Conservation (phyloP, 306 rosid species). For the Quercus gilva region DNA sequence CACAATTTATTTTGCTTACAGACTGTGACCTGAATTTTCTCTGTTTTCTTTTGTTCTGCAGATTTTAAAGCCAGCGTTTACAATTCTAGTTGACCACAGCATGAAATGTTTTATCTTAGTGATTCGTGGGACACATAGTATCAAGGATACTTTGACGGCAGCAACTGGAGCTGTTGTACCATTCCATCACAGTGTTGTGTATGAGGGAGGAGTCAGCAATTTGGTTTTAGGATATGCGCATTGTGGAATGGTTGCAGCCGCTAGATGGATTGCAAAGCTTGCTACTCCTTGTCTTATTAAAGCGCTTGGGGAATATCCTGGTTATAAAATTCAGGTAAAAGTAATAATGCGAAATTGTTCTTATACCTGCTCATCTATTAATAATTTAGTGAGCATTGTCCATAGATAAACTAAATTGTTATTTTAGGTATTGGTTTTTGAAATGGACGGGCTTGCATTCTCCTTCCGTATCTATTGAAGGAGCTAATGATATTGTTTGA, state of each 20-base stretch:
- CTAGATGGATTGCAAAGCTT: constrained; percentile 91
- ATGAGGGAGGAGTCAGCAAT: constrained; percentile 80
- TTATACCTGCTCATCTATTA: not conserved
- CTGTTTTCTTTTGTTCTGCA: constrained; percentile 36
- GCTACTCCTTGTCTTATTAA: constrained; percentile 76
- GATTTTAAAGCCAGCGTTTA: constrained; percentile 98
- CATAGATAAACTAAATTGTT: not conserved
- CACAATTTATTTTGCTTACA: not conserved
- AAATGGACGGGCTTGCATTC: not conserved
- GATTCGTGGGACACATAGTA: constrained; percentile 96
- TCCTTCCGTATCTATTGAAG: not conserved
- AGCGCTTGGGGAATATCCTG: constrained; percentile 60
- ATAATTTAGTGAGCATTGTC: not conserved
- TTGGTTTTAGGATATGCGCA: constrained; percentile 94
- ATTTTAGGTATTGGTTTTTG: not conserved
- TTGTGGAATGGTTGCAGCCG: constrained; percentile 98
- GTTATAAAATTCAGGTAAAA: constrained; percentile 69
- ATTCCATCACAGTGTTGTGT: constrained; percentile 82
- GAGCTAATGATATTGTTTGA: not conserved
- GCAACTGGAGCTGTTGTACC: constrained; percentile 94
- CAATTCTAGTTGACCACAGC: constrained; percentile 67
- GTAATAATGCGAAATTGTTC: not conserved
- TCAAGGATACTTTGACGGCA: constrained; percentile 91
- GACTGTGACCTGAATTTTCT: not conserved
- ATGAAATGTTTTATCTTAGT: constrained; percentile 60